These are phyloP conservation scores for Durotheca rogersii DNA, from an alignment of 495 filamentous ascomycete species.

Conservation along the genomic window DNA sequence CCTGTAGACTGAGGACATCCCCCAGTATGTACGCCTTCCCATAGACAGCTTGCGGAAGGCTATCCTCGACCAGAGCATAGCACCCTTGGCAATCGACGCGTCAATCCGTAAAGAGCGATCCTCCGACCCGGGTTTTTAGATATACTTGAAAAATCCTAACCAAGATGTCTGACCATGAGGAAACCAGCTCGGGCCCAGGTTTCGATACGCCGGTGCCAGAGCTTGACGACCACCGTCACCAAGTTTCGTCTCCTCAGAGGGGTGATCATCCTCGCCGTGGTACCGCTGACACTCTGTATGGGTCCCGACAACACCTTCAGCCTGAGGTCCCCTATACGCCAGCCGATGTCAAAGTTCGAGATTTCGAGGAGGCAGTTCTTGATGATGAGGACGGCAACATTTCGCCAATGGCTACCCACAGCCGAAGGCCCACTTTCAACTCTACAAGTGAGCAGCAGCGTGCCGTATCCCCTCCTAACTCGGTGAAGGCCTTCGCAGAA, in stretches of 20 bases:
- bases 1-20: slow-evolving; percentile 34
- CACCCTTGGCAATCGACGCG: background rate
- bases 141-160: slow-evolving; percentile 20
- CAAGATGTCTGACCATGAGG: slow-evolving; percentile 61
- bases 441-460: slow-evolving; percentile 50
- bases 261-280: slow-evolving; percentile 54
- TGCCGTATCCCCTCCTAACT: slow-evolving; percentile 87
- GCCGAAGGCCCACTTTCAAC: slow-evolving; percentile 50
- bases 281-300: slow-evolving; percentile 55
- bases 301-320: slow-evolving; percentile 45
- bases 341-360: slow-evolving; percentile 38
- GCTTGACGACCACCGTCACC: slow-evolving; percentile 89
- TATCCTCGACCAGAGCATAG: slow-evolving; percentile 12
- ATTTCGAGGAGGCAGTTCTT: slow-evolving; percentile 76
- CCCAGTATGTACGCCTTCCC: slow-evolving; percentile 37
- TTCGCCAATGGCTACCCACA: slow-evolving; percentile 40
- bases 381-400: slow-evolving; percentile 67
- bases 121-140: background rate
- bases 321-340: slow-evolving; percentile 37
- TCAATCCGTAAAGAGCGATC: slow-evolving; percentile 8
- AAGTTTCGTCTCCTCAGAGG: slow-evolving; percentile 65
- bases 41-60: slow-evolving; percentile 35
- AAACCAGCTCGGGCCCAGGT: slow-evolving; percentile 45
- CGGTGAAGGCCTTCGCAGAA: slow-evolving; percentile 95
- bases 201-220: slow-evolving; percentile 82